Base-by-base conservation (phyloP, 495 filamentous ascomycete genomes). In the Podospora comata region DNA sequence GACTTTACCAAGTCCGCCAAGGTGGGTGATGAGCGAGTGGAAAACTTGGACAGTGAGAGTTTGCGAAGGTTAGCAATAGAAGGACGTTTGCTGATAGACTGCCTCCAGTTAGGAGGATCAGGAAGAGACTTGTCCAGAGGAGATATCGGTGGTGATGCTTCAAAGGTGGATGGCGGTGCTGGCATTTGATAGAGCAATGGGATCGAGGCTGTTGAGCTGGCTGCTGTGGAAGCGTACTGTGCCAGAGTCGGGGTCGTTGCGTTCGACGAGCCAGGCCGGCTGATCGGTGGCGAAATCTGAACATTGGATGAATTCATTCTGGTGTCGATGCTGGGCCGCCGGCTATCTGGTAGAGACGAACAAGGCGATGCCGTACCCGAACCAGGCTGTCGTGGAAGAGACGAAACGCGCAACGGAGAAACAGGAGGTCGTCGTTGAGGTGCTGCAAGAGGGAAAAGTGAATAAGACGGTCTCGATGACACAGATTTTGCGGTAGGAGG, bases 391-490 rank as follows among this genome's bases (percentile, higher is more conserved):
- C 32, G 62, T 30, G 48, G 56, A n/a, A 60, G 73, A 13, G 23
- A 27, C 19, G 58, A 64, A 57, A 53, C n/a, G 44, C 27, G 68
- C 19, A 34, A 58, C 20, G 60, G 16, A 2, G 34, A 2, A 28
- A 58, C 18, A 19, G n/a, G 23, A 19, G 23, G 55, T 58, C 55
- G n/a, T 26, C 55, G 9, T 26, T 58, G 55, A n/a, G 28, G 39
- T 7, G 28, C 55, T 30, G 64, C 23, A 23, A 68, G 56, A 2
- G 75, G 75, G 34, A 76, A 77, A n/a, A 77, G 68, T 2, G 76
- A 75, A 55, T 76, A 77, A 39, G 64, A 64, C 0, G 62, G 65
- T 19, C 65, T 65, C 13, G 72, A 65, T n/a, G 66, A 3, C 39
- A 48, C 66, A 23, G 64, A 58, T 68, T 64, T 73, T n/a, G 68